Percentiles rank a stretch among this genome's conserved stretches.
Evolutionary conservation across 345 rosid species (phyloP).

Genomic region (Melastoma malabathricum): DNA sequence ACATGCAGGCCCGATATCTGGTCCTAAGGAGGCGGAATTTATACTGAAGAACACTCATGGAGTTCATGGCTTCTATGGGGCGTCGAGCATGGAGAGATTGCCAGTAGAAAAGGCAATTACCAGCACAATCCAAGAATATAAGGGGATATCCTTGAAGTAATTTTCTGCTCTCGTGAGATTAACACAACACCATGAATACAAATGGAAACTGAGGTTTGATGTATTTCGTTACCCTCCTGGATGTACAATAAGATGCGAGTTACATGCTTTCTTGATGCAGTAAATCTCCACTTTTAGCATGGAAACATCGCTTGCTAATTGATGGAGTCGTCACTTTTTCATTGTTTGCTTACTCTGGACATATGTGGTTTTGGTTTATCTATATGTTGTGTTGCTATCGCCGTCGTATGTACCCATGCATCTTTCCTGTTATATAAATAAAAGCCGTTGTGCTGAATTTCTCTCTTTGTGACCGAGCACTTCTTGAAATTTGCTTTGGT

Average conservation of each 20-base stretch:
- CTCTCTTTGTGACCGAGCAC: neutral
- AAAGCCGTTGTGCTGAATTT: constrained; percentile 1
- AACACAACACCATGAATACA: neutral
- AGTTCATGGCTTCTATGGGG: constrained; percentile 93
- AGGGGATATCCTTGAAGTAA: constrained; percentile 55
- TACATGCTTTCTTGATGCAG: neutral
- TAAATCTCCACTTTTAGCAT: neutral
- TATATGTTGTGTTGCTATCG: too few relatives aligned
- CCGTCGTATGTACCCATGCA: too few relatives aligned
- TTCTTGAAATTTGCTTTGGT: too few relatives aligned
- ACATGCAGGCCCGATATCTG: constrained; percentile 68
- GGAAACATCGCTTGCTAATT: neutral
- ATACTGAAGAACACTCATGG: constrained; percentile 56
- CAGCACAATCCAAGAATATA: constrained; percentile 56
- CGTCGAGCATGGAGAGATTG: constrained; percentile 95
- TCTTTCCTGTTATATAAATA: too few relatives aligned
- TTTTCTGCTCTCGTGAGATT: neutral
- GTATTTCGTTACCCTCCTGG: neutral
- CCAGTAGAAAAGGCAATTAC: constrained; percentile 80
- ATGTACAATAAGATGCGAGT: neutral
- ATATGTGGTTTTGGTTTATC: too few relatives aligned
- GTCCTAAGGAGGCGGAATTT: constrained; percentile 68
- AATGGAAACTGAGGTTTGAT: neutral
- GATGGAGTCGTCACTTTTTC: too few relatives aligned
- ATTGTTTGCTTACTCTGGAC: too few relatives aligned